Evolutionary conservation across 495 filamentous ascomycete genomes (phyloP), one percentile per base, ranked within the genome.

Genomic region (Glonium stellatum): DNA sequence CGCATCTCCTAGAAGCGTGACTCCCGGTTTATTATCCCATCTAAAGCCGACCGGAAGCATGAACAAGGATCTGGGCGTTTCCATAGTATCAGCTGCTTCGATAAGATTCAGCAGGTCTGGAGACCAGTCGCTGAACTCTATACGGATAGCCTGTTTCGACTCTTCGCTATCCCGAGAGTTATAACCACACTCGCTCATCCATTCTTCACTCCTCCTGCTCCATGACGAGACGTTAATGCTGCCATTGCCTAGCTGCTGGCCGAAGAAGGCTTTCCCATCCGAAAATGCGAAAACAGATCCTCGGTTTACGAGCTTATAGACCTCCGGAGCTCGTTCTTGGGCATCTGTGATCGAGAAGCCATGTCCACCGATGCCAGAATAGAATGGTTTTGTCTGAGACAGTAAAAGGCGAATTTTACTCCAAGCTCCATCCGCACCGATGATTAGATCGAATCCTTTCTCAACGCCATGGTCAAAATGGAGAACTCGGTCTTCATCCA

Each of bases 341-440:
- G 68, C 72, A 23, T 73, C 64, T 9, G 57, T 47, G 35, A 65
- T 58, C 12, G 46, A 46, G 15, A 65, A 31, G 11, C 18, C 39
- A 27, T 51, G 75, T 55, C 62, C 71, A 51, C 19, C 70, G 41
- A 78, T 64, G 11, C 81, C 79, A 0, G 75, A 75, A 66, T 82
- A 84, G 9, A 69, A 59, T 0, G 82, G 84, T 59, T 69, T 66
- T 35, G 71, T 70, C 37, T 75, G 66, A 2, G 78, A 80, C 18
- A 86, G 66, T 0, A 78, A 37, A 0, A 62, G 66, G 31, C 84
- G 76, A 3, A 82, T 74, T 54, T 74, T 76, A 15, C 76, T 79
- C 78, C 81, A 85, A 15, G 82, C 80, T 9, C 83, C 84, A 61
- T 86, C 84, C 4, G 81, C 82, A 10, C 84, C 83, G 35, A 86